Conservation (phyloP, 352 stramenopile species). For the Phytophthora ohioensis region DNA sequence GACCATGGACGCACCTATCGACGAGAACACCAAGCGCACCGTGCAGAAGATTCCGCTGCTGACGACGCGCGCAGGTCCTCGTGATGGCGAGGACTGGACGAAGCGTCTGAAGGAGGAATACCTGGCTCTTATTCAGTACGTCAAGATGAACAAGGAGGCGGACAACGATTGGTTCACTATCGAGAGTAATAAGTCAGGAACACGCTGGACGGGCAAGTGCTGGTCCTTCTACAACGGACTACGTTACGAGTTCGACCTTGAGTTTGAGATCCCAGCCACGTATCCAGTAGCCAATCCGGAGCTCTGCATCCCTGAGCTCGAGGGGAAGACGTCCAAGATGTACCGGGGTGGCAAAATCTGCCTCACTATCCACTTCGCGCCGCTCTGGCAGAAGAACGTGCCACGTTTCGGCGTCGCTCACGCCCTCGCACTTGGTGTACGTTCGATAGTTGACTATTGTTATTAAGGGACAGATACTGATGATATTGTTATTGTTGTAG, state of each 20-base stretch:
- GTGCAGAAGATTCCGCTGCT: slow-evolving; percentile 89
- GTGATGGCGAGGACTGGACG: slow-evolving; percentile 84
- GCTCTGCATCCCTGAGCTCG: slow-evolving; percentile 87
- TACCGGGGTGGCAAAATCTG: slow-evolving; percentile 92
- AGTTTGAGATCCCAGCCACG: slow-evolving; percentile 88
- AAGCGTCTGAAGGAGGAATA: slow-evolving; percentile 91
- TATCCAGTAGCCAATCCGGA: slow-evolving; percentile 87
- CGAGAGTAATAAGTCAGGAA: slow-evolving; percentile 85
- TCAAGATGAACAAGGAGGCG: slow-evolving; percentile 91
- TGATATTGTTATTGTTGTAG: slow-evolving; percentile 40
- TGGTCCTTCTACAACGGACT: slow-evolving; percentile 90
- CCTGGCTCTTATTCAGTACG: slow-evolving; percentile 88
- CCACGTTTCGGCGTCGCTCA: slow-evolving; percentile 89
- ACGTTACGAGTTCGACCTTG: slow-evolving; percentile 88
- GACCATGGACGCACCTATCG: slow-evolving; percentile 80
- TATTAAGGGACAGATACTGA: neutral
- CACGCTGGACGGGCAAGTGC: slow-evolving; percentile 89
- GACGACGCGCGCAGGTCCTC: slow-evolving; percentile 76
- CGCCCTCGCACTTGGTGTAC: slow-evolving; percentile 82
- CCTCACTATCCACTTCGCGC: slow-evolving; percentile 89
- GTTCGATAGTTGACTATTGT: neutral
- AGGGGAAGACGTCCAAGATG: slow-evolving; percentile 93
- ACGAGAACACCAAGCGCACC: slow-evolving; percentile 81
- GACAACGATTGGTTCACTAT: slow-evolving; percentile 94
- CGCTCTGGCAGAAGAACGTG: slow-evolving; percentile 91